Percentiles rank a stretch among this genome's conserved stretches.
Evolutionary conservation across 129 eudicot genomes (phyloP).

Genomic region (Apium graveolens): DNA sequence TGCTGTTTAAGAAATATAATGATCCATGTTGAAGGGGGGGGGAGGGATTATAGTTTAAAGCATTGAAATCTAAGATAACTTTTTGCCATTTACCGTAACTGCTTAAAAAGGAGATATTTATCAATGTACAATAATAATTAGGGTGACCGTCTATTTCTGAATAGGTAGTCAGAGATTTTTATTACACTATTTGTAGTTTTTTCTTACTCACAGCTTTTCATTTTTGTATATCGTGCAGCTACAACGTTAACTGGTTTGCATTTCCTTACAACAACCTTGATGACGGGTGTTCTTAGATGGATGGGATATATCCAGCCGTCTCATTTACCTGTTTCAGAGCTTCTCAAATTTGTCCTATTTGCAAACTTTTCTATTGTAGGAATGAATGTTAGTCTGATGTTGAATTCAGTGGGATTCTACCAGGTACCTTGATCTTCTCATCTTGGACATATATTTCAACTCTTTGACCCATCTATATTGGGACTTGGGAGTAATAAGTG

Average conservation of each 20-base stretch:
- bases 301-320: slow-evolving; percentile 76
- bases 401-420: slow-evolving; percentile 89
- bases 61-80: not conserved
- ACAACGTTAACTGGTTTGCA: slow-evolving; percentile 83
- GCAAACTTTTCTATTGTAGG: slow-evolving; percentile 82
- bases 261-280: slow-evolving; percentile 68
- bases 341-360: slow-evolving; percentile 54
- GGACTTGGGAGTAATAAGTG: not conserved
- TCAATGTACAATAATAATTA: not conserved
- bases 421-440: slow-evolving; percentile 34
- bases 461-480: not conserved
- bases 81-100: too few relatives aligned
- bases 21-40: not conserved
- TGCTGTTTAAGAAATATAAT: not conserved
- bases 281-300: slow-evolving; percentile 70
- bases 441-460: not conserved
- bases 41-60: too few relatives aligned
- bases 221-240: slow-evolving; percentile 39
- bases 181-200: too few relatives aligned
- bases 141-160: not conserved
- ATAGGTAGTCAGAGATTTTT: not conserved
- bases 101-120: not conserved
- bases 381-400: slow-evolving; percentile 84
- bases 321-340: slow-evolving; percentile 55
- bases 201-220: slow-evolving; percentile 2